A percentile compares a stretch with the other conserved stretches of the same genome.
phyloP scores from a whole-genome alignment of 2,329 filamentous ascomycete species.

The Leptographium radiaticola region DNA sequence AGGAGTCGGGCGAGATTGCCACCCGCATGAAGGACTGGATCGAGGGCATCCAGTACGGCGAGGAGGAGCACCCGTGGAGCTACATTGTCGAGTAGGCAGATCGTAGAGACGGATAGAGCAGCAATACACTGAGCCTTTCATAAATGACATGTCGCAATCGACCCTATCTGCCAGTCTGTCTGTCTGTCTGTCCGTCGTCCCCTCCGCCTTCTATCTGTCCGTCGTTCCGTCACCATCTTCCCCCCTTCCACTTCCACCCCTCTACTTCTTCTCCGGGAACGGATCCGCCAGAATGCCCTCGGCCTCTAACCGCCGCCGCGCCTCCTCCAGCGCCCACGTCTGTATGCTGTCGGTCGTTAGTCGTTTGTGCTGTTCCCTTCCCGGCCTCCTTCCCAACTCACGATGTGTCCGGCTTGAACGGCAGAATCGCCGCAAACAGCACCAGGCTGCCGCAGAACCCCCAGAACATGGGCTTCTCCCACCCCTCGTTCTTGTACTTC shows the following conservation, averaged over 20 bases:
- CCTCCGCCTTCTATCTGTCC: not conserved
- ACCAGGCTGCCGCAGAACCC: conserved; percentile 71
- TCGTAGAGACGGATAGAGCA: not conserved
- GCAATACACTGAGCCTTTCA: not conserved
- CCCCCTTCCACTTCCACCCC: not conserved
- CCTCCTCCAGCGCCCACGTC: conserved; percentile 97
- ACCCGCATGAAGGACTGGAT: conserved; percentile 93
- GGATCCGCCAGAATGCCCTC: conserved; percentile 89
- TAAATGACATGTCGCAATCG: too few species aligned
- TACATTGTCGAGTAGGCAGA: conserved; percentile 23
- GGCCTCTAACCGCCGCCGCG: conserved; percentile 82
- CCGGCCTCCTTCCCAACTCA: conserved; percentile 47
- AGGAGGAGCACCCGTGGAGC: conserved; percentile 88
- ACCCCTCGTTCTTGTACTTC: conserved; percentile 92
- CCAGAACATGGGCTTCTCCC: conserved; percentile 78
- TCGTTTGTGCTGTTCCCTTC: too few species aligned
- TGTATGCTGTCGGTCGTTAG: conserved; percentile 58
- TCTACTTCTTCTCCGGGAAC: conserved; percentile 41
- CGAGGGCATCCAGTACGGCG: conserved; percentile 87
- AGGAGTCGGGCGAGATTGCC: conserved; percentile 83
- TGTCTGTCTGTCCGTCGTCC: too few species aligned
- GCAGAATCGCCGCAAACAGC: conserved; percentile 66
- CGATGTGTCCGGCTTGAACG: conserved; percentile 98
- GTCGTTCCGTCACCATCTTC: not conserved
- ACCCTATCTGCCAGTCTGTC: too few species aligned